Conservation (phyloP, 2,329 filamentous ascomycete species). For the Neobulgaria alba region DNA sequence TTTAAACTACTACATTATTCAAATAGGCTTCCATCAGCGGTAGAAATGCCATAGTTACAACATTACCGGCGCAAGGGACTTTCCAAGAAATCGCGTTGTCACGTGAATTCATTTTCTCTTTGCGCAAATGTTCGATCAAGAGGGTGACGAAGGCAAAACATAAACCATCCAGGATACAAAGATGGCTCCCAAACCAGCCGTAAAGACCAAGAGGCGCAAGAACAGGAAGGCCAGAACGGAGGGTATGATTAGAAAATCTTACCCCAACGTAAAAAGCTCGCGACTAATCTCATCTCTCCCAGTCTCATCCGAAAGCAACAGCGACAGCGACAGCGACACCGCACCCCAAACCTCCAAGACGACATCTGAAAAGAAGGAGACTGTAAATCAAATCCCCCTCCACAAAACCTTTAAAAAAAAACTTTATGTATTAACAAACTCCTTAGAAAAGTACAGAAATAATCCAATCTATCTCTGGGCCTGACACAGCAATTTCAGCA, state of each 20-base stretch:
- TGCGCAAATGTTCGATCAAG: no score
- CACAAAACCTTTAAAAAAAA: neutral
- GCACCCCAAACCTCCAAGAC: conserved; percentile 1
- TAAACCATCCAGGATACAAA: no score
- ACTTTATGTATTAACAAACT: neutral
- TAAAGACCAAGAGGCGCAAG: conserved; percentile 22
- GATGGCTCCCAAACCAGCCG: conserved; percentile 11
- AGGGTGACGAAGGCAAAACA: no score
- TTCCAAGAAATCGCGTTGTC: no score
- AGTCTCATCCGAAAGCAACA: conserved; percentile 18
- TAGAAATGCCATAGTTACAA: no score
- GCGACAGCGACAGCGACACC: conserved; percentile 4
- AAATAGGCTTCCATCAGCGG: no score
- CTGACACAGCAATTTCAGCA: conserved; percentile 15
- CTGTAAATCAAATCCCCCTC: neutral
- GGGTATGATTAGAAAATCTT: conserved; percentile 10
- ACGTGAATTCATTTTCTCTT: no score
- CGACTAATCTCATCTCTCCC: conserved; percentile 2
- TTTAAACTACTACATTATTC: no score
- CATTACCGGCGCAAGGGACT: no score
- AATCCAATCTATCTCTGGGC: neutral
- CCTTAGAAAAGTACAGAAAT: neutral
- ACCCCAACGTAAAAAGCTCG: neutral
- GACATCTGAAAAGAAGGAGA: conserved; percentile 1
- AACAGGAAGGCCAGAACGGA: conserved; percentile 26